Conservation (phyloP, 352 stramenopile genomes). For the Phytophthora quininea region DNA sequence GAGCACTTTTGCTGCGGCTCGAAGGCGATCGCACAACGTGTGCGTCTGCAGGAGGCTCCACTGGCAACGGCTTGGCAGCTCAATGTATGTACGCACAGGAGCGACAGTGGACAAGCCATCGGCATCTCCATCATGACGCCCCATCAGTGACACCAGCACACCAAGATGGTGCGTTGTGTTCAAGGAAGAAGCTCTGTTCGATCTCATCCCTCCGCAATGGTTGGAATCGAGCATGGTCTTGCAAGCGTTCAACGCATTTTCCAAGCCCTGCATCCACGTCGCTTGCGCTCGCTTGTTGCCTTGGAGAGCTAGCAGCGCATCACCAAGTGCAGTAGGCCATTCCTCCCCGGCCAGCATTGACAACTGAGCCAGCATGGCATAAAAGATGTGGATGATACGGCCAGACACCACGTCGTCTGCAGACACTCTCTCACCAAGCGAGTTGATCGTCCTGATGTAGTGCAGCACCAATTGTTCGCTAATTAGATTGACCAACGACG, state of each 20-base stretch:
- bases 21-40: slow-evolving; percentile 33
- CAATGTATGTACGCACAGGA: slow-evolving; percentile 13
- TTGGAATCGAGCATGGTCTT: slow-evolving; percentile 18
- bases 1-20: slow-evolving; percentile 20
- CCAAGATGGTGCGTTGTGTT: slow-evolving; percentile 16
- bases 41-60: slow-evolving; percentile 27
- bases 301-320: slow-evolving; percentile 25
- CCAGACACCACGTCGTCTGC: slow-evolving; percentile 23
- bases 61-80: slow-evolving; percentile 12
- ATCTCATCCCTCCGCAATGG: slow-evolving; percentile 14
- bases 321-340: slow-evolving; percentile 30
- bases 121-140: background rate
- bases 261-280: slow-evolving; percentile 23
- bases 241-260: slow-evolving; percentile 16
- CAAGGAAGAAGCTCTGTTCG: slow-evolving; percentile 8
- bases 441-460: slow-evolving; percentile 27
- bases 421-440: slow-evolving; percentile 3
- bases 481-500: slow-evolving; percentile 33
- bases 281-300: slow-evolving; percentile 15
- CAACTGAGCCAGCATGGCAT: slow-evolving; percentile 29
- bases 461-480: slow-evolving; percentile 37
- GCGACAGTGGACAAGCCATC: background rate
- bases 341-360: slow-evolving; percentile 17
- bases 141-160: slow-evolving; percentile 28
- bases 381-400: slow-evolving; percentile 28